Base-by-base conservation (phyloP, 2,329 filamentous ascomycete species). In the Penicillium olsonii region DNA sequence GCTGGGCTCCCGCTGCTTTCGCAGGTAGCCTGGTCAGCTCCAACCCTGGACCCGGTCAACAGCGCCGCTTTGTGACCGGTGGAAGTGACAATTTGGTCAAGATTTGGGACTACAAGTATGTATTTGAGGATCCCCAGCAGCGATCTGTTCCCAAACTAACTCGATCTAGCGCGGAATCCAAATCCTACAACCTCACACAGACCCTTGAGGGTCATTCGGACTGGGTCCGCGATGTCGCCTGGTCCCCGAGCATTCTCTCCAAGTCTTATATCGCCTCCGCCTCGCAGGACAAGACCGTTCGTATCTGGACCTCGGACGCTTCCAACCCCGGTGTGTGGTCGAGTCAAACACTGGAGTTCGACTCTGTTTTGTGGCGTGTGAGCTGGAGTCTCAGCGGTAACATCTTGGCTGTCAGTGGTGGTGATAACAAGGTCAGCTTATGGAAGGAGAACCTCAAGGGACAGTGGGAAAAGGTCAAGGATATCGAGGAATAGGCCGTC, bases 391-490 rank as follows among this genome's bases (percentile, higher is more conserved):
- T 97, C 68, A 96, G 90, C 71, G 94, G 94, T 44, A 99, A 99
- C 69, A 92, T 97, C 17, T 79, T 99, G 63, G 94, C 94, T 9
- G 90, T 96, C 55, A 94, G 88, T 68, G 90, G 90, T 33, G 90
- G 88, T 20, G 92, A 99, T 75, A 99, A 99, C 79, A 92, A 95
- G 76, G 92, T 99, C 48, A 95, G 87, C 45, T 74, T 99, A 71
- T 99, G 92, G 92, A 99, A 97, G 82, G 94, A 99, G 82, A 95
- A 95, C 70, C 78, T 99, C 62, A 88, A 88, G 69, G 94, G 94
- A 47, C 90, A 95, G 68, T 99, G 94, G 94, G 92, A 97, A 75
- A 90, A 88, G 65, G 90, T 97, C 59, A 96, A 96, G 83, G 91
- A 90, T 52, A 92, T 99, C 69, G 92, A 96, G 71, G 90, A 95